Base-by-base conservation (phyloP, 805 yeast species). In the Vanderwaltozyma tropicalis region DNA sequence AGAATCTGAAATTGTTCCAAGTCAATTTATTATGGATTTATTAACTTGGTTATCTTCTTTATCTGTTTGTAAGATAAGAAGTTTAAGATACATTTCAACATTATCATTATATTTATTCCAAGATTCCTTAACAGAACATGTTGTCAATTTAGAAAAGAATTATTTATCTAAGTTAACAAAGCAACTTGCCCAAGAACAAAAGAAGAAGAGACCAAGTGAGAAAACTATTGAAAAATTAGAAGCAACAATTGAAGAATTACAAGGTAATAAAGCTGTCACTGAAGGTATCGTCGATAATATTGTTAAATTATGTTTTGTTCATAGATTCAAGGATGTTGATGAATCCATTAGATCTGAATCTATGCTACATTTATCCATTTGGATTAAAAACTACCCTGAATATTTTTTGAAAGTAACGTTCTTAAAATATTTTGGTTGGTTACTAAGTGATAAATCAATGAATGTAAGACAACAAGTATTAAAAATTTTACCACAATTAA, bases 361-460 rank as follows among this genome's bases (percentile, higher is more conserved):
- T 38, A 64, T 84, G 48, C 48, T 56, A 8, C 67, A 70, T 26
- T 62, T 87, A 35, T 76, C 85, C n/a, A 63, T 59, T 14, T 82
- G 94, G 84, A 81, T 84, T 61, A 67, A 70, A n/a, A 52, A 62
- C 6, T 72, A 71, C 43, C 94, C 95, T 0, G 87, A 80, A 40
- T 62, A 67, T 38, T 86, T 82, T 49, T 71, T 81, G 45, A 81
- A 76, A 42, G 77, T 80, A 11, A 64, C 78, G 1, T 84, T 77
- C 50, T 66, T 86, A 44, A 71, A 87, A 44, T 84, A 82, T 56
- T 69, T 82, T 50, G 95, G 95, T 4, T 82, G 94, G 94, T 64
- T 84, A 25, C 62, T 88, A 30, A 77, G 88, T n/a, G 96, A 87
- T 52, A 64, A 74, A 2, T 69, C 72, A 13, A 57, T 71, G 10